phyloP scores from a whole-genome alignment of 441 rosid species.

The Geranium incanum region DNA sequence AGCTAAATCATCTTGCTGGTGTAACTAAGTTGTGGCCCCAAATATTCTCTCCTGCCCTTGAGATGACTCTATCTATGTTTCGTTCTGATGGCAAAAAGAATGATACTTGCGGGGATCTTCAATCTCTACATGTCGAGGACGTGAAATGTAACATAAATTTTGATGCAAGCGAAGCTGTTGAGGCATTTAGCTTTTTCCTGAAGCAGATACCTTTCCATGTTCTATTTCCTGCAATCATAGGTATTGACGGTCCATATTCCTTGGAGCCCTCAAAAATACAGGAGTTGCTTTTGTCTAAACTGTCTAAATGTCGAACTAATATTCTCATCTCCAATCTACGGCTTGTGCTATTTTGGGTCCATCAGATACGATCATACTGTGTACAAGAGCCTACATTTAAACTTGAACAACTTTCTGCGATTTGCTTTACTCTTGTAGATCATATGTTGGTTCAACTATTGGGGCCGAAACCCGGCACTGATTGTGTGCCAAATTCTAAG shows the following conservation, averaged over 20 bases:
- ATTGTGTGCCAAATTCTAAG: slow-evolving; percentile 20
- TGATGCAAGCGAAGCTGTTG: slow-evolving; percentile 35
- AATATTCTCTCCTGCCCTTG: slow-evolving; percentile 45
- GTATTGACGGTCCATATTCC: slow-evolving; percentile 27
- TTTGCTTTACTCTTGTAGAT: slow-evolving; percentile 53
- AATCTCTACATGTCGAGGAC: slow-evolving; percentile 32
- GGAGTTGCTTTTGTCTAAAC: slow-evolving; percentile 55
- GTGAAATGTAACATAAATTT: slow-evolving; percentile 26
- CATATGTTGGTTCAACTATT: slow-evolving; percentile 43
- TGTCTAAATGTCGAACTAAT: slow-evolving; percentile 40
- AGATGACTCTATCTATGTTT: slow-evolving; percentile 35
- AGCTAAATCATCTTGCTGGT: slow-evolving; percentile 47
- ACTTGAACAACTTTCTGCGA: slow-evolving; percentile 47
- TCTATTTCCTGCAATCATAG: slow-evolving; percentile 51
- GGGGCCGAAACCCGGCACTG: slow-evolving; percentile 30
- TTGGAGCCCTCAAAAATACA: slow-evolving; percentile 36
- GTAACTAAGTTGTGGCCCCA: slow-evolving; percentile 56
- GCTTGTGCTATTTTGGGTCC: slow-evolving; percentile 64
- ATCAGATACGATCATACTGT: slow-evolving; percentile 45
- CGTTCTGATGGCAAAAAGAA: slow-evolving; percentile 29
- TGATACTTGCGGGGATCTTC: slow-evolving; percentile 23
- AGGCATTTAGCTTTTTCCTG: slow-evolving; percentile 53
- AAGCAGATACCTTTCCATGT: slow-evolving; percentile 69
- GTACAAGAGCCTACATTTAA: slow-evolving; percentile 35
- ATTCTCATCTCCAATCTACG: slow-evolving; percentile 39